Conservation (phyloP, 2,329 filamentous ascomycete species). For the Aspergillus sergii region DNA sequence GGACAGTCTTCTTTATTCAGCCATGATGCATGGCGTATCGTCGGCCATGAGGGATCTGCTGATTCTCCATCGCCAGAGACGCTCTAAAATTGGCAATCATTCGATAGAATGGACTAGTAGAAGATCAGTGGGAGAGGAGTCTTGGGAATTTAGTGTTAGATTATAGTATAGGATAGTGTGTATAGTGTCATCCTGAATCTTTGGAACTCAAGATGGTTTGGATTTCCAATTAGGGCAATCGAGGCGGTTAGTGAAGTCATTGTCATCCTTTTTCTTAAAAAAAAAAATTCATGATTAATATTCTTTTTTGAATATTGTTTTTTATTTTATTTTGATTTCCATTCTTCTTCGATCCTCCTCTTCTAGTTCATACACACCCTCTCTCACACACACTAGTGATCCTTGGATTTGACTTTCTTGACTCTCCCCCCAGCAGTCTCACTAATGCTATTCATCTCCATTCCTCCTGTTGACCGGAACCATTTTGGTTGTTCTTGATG, state of each 20-base stretch:
- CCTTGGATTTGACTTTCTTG: background rate
- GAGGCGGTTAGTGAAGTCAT: background rate
- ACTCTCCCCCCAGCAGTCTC: background rate
- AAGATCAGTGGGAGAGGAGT: background rate
- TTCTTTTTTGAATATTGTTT: background rate
- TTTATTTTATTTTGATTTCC: background rate
- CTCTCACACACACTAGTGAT: background rate
- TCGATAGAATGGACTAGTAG: background rate
- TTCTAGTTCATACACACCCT: background rate
- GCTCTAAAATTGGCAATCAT: background rate
- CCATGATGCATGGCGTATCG: background rate
- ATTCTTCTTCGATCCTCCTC: background rate
- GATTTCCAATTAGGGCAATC: background rate
- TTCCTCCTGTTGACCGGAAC: background rate
- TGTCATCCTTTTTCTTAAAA: background rate
- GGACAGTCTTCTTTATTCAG: too few relatives aligned
- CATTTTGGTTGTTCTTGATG: conserved; percentile 1
- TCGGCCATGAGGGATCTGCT: background rate
- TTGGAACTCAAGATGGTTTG: background rate
- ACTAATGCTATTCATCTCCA: background rate
- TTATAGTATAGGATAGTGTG: background rate
- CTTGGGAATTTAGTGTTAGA: background rate
- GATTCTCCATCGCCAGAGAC: background rate
- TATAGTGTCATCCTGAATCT: background rate
- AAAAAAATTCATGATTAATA: too few relatives aligned